A percentile compares a stretch with the other conserved stretches of the same genome.
Evolutionary conservation across 2,329 filamentous ascomycete genomes (phyloP).

Genomic region (Diaporthe caulivora): DNA sequence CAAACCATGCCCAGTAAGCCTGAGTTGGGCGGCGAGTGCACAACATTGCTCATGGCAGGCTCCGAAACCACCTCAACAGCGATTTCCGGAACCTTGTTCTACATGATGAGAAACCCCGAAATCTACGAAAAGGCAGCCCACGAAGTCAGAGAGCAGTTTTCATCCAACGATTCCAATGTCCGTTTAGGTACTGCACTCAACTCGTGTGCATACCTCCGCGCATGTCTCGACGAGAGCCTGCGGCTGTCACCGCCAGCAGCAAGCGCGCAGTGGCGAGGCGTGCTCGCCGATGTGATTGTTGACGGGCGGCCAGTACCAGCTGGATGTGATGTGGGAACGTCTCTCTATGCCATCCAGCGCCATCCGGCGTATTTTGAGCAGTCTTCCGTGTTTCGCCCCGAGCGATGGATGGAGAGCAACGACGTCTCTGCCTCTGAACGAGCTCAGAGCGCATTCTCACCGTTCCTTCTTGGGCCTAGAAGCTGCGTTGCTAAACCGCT

Average conservation of each 20-base stretch:
- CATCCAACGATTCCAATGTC: background rate
- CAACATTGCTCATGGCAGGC: constrained; percentile 12
- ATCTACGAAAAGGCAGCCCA: background rate
- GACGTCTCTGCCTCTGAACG: background rate
- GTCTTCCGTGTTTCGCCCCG: background rate
- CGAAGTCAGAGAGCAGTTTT: constrained; percentile 7
- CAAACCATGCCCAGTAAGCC: background rate
- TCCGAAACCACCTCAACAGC: constrained; percentile 20
- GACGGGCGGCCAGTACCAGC: background rate
- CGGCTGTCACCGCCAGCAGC: constrained; percentile 13
- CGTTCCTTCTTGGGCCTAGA: background rate
- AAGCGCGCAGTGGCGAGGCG: constrained; percentile 19
- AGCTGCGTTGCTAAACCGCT: constrained; percentile 22
- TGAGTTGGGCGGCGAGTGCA: constrained; percentile 16
- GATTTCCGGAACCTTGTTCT: constrained; percentile 9
- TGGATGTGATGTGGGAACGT: constrained; percentile 3
- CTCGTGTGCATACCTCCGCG: constrained; percentile 18
- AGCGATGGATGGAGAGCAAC: constrained; percentile 6
- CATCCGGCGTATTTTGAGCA: constrained; percentile 6
- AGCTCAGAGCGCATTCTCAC: constrained; percentile 11
- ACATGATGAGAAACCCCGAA: constrained; percentile 14
- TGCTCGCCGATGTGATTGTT: background rate
- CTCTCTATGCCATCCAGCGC: background rate
- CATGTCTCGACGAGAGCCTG: constrained; percentile 11
- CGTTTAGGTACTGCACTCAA: constrained; percentile 11